phyloP scores from a whole-genome alignment of 164 flowering plant genomes.

The Macadamia tetraphylla region DNA sequence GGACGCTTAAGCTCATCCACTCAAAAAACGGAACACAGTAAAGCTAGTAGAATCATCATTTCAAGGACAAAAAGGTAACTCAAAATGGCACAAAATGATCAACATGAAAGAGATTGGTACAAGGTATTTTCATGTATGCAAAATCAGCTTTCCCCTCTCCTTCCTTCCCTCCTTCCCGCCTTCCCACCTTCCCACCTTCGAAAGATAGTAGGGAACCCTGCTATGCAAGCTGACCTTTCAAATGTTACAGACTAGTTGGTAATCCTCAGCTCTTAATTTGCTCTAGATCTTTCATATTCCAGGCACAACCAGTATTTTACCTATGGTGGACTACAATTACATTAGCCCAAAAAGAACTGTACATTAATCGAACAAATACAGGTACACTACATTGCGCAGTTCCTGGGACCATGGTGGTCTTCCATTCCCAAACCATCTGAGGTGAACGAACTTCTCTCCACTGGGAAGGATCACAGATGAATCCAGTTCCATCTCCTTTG shows the following conservation, averaged over 20 bases:
- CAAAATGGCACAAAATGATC: too few species aligned
- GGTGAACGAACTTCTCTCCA: neutral
- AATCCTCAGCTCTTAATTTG: neutral
- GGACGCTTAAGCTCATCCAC: too few species aligned
- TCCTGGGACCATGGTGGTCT: too few species aligned
- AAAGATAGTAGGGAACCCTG: too few species aligned
- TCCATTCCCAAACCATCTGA: neutral
- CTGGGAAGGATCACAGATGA: neutral
- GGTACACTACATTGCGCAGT: neutral
- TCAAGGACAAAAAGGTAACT: too few species aligned
- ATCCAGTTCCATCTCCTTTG: neutral
- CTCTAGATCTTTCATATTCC: neutral
- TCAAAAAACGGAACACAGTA: too few species aligned
- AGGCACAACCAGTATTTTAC: neutral
- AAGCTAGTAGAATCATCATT: too few species aligned
- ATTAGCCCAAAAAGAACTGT: constrained; percentile 14
- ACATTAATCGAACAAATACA: constrained; percentile 8
- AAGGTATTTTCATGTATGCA: too few species aligned
- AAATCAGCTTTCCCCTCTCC: too few species aligned
- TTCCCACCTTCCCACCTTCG: too few species aligned
- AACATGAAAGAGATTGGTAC: too few species aligned
- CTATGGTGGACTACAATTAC: constrained; percentile 1
- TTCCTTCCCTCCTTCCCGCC: too few species aligned
- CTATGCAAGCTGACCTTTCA: neutral
- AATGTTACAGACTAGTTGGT: neutral